Evolutionary conservation across 257 asterid species (phyloP).

Genomic region (Nicotiana noctiflora): DNA sequence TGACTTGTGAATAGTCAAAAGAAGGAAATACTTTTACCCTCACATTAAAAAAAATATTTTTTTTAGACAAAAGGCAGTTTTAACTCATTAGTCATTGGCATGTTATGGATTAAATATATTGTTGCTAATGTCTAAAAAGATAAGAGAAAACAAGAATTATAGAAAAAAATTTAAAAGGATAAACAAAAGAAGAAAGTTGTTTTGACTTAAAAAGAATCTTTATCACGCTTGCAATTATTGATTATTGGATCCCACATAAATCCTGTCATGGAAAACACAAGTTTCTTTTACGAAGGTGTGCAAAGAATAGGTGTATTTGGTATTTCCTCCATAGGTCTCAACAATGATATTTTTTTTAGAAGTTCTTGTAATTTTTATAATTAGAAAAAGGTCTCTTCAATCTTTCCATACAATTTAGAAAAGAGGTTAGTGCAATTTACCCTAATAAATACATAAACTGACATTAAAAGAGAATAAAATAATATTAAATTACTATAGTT

Average conservation of each 20-base stretch:
- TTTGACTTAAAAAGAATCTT: slow-evolving; percentile 11
- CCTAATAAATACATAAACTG: no score
- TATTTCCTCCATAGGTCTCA: no score
- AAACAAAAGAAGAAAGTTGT: not conserved
- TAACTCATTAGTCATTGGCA: slow-evolving; percentile 7
- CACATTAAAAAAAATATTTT: not conserved
- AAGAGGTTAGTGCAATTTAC: no score
- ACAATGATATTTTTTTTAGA: no score
- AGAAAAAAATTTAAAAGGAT: not conserved
- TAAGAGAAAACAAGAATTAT: not conserved
- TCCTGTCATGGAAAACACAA: not conserved
- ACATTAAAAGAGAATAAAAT: no score
- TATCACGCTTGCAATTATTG: slow-evolving; percentile 18
- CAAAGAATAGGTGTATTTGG: not conserved
- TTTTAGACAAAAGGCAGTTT: not conserved
- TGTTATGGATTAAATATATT: not conserved
- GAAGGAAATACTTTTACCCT: not conserved
- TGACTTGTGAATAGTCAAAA: slow-evolving; percentile 2
- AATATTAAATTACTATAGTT: no score
- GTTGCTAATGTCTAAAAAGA: not conserved
- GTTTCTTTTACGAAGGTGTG: not conserved
- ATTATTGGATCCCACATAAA: slow-evolving; percentile 9
- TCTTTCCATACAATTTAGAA: no score
- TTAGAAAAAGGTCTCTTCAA: no score
- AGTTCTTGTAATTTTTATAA: no score